Conservation (phyloP, 2,329 filamentous ascomycete species). For the Stylonectria norvegica region DNA sequence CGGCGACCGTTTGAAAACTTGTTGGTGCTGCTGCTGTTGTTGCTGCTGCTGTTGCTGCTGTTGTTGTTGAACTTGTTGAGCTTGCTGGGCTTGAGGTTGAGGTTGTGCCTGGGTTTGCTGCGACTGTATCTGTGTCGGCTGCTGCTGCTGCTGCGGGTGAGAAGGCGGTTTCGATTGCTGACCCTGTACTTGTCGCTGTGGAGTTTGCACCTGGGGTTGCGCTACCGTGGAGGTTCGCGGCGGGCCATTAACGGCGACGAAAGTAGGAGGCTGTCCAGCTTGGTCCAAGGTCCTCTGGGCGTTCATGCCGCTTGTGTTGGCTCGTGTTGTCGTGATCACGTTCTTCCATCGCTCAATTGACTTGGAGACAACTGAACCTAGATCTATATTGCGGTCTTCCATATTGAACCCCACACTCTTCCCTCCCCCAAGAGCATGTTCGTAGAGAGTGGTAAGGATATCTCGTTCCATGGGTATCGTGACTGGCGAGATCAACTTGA, state of each 20-base stretch:
- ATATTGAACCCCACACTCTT: constrained; percentile 44
- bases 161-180: too few relatives aligned
- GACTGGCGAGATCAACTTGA: constrained; percentile 49
- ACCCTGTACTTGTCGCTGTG: background rate
- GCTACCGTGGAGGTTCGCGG: constrained; percentile 13
- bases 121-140: background rate
- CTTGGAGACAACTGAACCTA: constrained; percentile 49
- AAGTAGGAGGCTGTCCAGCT: constrained; percentile 18
- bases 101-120: constrained; percentile 20
- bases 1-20: constrained; percentile 28
- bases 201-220: background rate
- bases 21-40: constrained; percentile 23
- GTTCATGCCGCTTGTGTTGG: constrained; percentile 42
- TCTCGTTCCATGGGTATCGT: constrained; percentile 52
- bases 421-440: constrained; percentile 39
- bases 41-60: constrained; percentile 17
- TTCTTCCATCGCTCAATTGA: constrained; percentile 61
- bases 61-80: constrained; percentile 14
- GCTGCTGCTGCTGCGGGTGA: background rate
- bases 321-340: constrained; percentile 52
- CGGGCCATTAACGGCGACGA: constrained; percentile 20
- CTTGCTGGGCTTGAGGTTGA: constrained; percentile 12
- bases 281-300: constrained; percentile 49
- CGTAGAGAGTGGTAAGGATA: constrained; percentile 45
- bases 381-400: constrained; percentile 51